phyloP scores from a whole-genome alignment of 768 basidiomycete species.

The Inosperma sp. region DNA sequence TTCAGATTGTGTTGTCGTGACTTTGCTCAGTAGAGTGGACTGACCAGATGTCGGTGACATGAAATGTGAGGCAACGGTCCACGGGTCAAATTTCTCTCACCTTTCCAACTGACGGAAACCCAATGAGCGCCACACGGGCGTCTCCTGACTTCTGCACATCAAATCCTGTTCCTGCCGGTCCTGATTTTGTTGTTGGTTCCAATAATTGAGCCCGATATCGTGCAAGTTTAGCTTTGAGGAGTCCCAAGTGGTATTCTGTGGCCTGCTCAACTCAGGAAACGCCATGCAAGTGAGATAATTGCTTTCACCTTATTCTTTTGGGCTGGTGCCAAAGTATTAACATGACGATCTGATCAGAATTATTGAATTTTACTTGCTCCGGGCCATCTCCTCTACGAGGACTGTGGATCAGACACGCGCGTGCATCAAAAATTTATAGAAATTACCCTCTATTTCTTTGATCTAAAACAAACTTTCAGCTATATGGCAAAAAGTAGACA shows the following conservation, averaged over 20 bases:
- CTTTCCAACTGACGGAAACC: constrained; percentile 95
- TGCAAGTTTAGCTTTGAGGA: constrained; percentile 91
- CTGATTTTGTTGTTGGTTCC: constrained; percentile 83
- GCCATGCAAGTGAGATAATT: background rate
- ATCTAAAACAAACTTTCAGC: constrained; percentile 47
- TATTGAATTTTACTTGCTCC: constrained; percentile 56
- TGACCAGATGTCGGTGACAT: constrained; percentile 25
- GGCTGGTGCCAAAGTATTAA: constrained; percentile 40
- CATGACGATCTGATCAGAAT: background rate
- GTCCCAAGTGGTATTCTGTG: constrained; percentile 90
- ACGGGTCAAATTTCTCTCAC: constrained; percentile 27
- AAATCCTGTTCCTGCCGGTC: constrained; percentile 77
- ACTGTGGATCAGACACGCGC: background rate
- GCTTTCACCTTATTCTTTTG: constrained; percentile 87
- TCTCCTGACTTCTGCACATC: constrained; percentile 82
- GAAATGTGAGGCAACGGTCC: background rate
- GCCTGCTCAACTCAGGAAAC: constrained; percentile 47
- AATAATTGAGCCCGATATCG: constrained; percentile 93
- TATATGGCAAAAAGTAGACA: background rate
- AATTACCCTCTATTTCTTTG: constrained; percentile 86
- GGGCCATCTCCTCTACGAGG: constrained; percentile 86
- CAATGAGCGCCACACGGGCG: constrained; percentile 87
- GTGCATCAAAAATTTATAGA: background rate
- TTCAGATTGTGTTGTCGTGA: constrained; percentile 86
- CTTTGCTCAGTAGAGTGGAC: constrained; percentile 89